Evolutionary conservation across 345 rosid species (phyloP), one percentile per base, ranked within the genome.

Genomic region (Gynandropsis gynandra): DNA sequence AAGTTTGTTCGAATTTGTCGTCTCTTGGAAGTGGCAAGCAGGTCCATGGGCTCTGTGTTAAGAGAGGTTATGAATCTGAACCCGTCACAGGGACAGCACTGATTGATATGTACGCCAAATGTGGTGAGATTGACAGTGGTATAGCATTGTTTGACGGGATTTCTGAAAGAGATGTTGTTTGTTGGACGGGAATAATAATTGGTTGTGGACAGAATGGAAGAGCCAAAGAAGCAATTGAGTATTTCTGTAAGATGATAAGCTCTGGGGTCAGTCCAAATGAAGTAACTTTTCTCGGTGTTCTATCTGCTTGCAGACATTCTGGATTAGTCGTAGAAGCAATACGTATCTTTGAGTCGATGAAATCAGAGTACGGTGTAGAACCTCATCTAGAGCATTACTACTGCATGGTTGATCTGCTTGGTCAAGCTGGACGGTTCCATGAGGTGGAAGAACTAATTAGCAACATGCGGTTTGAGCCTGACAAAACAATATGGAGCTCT

Each of bases 151-250:
- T 82, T 59, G 42, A 64, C 29, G 29, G 58, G 42, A 14, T 68
- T 54, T 40, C 38, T 33, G 80, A 71, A 8, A 73, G 74, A 61
- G 95, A 82, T 49, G 65, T 74, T 24, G 76, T 81, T 4, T 76
- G 82, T 56, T 82, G 89, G 89, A 80, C 95, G 16, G 80, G 79
- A 50, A 76, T 80, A 51, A 80, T 85, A 48, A 76, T 71, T 32
- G 85, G 89, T 10, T 82, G 84, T 45, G 83, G 82, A 24, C 95
- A 82, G 65, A 85, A 85, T 67, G 89, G 95, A 62, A 70, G 61
- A 65, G 75, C 64, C 11, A 44, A 62, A 46, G 81, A 82, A 58
- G 85, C 89, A 35, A 42, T 80, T 48, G 24, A 37, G 45, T 61
- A 74, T 71, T 82, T 78, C 55, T 50, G 32, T n/a, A 50, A 74